Conservation (phyloP, 2,329 filamentous ascomycete species). For the Coniochaeta ligniaria region DNA sequence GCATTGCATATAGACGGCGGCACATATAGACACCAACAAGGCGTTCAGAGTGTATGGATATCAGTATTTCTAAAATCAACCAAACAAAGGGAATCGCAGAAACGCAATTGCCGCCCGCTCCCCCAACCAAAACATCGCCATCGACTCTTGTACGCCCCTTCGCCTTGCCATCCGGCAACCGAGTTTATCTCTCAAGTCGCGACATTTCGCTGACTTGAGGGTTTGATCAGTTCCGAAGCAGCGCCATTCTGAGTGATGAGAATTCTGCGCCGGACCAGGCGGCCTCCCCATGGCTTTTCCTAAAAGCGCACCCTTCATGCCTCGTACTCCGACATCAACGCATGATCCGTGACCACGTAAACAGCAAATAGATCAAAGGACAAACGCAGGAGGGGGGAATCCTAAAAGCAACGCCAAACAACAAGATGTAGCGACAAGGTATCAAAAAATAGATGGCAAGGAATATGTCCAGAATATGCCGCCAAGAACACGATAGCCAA, state of each 20-base stretch:
- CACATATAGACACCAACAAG: background rate
- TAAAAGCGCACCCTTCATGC: background rate
- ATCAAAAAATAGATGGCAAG: constrained; percentile 13
- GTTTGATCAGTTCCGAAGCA: background rate
- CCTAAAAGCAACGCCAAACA: constrained; percentile 8
- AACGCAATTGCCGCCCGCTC: background rate
- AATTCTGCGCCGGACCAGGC: background rate
- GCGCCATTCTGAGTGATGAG: background rate
- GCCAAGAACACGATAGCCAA: background rate
- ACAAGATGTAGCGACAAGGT: constrained; percentile 13
- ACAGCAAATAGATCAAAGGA: constrained; percentile 3
- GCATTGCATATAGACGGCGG: background rate
- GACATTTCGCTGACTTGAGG: background rate
- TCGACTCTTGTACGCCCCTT: background rate
- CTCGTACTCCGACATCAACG: constrained; percentile 12
- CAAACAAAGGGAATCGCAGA: background rate
- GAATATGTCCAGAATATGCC: constrained; percentile 6
- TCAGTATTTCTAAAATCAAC: constrained; percentile 1
- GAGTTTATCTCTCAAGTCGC: background rate
- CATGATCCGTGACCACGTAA: constrained; percentile 6
- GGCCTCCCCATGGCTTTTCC: background rate
- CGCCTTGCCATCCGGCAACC: background rate
- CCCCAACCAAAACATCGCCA: background rate
- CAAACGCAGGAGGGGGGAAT: constrained; percentile 5
- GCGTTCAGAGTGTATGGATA: background rate